Base-by-base conservation (phyloP, 345 rosid genomes). In the Hibiscus syriacus region DNA sequence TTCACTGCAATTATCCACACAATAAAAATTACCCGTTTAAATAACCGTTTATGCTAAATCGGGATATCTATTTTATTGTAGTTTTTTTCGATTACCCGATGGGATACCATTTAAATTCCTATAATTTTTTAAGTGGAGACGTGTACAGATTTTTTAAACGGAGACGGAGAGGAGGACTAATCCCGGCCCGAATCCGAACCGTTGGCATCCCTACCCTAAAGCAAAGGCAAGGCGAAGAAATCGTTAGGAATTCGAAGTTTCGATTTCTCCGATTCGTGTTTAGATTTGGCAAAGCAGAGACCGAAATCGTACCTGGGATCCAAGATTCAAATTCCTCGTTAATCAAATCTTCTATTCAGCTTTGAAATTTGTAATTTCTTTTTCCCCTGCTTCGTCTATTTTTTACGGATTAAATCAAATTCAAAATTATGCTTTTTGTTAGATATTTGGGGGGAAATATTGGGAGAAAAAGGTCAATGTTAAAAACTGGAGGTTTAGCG, bases 401-500 rank as follows among this genome's bases (percentile, higher is more conserved):
- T 62, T 39, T 23, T 41, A 12, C 13, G 9, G 23, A 13, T 22
- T 17, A 62, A 41, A 23, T 39, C 32, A 39, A 62, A 41, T 39
- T 62, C 2, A 41, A 62, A 13, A 2, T 22, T 13, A 41, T 10
- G 12, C 0, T 41, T 23, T 63, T 62, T 13, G 9, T 62, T 59
- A 14, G 9, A 5, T 41, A 23, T 25, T 62, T 63, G 34, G 52
- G 26, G 26, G 26, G 13, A 12, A 12, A 39, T 34, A 12, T 2
- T 2, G 45, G 14, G 22, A 23, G n/a, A 41, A 25, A 23, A 63
- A 25, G 67, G 53, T 41, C 53, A 43, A 63, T 22, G 22, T 14
- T 14, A 25, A 22, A 43, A 25, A 38, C 76, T 80, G 84, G 83
- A 75, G 82, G 30, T 74, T 34, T 69, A 81, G 86, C 74, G 45